These are phyloP conservation scores for Tetragonia tetragonoides DNA, from an alignment of 148 eudicot species.

Conservation along the genomic window DNA sequence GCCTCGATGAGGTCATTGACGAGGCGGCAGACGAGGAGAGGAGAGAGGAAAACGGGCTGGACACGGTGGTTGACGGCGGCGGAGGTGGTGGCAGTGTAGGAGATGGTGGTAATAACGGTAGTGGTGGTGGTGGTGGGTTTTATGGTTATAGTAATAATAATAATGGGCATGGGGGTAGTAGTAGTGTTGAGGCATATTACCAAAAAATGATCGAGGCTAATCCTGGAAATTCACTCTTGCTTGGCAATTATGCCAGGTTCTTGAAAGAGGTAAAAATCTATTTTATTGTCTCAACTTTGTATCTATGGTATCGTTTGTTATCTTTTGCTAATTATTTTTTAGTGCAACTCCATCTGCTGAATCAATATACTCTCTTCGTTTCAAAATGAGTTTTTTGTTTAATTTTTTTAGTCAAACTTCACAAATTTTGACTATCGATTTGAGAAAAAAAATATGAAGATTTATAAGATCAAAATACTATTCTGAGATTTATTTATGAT, in stretches of 20 bases:
- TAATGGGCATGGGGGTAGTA: slow-evolving; percentile 26
- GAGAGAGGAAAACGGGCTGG: neutral
- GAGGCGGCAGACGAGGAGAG: neutral
- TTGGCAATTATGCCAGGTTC: slow-evolving; percentile 59
- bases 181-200: slow-evolving; percentile 42
- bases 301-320: too few species aligned
- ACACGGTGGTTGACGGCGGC: neutral
- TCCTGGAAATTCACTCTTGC: slow-evolving; percentile 48
- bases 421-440: too few species aligned
- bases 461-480: too few species aligned
- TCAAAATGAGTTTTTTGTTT: too few species aligned
- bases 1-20: slow-evolving; percentile 21
- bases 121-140: slow-evolving; percentile 35
- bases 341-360: too few species aligned
- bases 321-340: too few species aligned
- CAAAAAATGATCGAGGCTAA: slow-evolving; percentile 50
- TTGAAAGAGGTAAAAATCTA: slow-evolving; percentile 41
- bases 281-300: too few species aligned
- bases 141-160: slow-evolving; percentile 29
- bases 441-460: too few species aligned
- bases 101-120: slow-evolving; percentile 16
- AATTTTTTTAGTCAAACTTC: too few species aligned
- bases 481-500: too few species aligned
- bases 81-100: slow-evolving; percentile 18
- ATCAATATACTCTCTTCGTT: too few species aligned